Base-by-base conservation (phyloP, 495 filamentous ascomycete genomes). In the Tuber brumale region DNA sequence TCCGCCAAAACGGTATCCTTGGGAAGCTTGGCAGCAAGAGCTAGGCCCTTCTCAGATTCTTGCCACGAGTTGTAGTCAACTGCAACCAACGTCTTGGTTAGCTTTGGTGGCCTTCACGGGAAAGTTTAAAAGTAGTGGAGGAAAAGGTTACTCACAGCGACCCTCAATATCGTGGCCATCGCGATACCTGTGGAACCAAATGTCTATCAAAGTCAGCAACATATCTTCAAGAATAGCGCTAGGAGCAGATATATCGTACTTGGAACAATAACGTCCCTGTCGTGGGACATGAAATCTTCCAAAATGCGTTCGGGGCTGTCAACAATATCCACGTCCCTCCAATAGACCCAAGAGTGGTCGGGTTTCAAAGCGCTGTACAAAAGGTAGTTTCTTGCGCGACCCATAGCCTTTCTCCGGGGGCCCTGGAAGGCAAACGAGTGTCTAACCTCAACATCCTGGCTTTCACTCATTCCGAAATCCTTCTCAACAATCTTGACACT, bases 11-110 rank as follows among this genome's bases (percentile, higher is more conserved):
- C 87, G 46, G 90, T 85, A 80, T 97, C 91, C 82, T 93, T 92
- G 75, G 90, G 85, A n/a, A 97, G 88, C 45, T 86, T 89, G 19
- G 88, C 84, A 18, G 92, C 89, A 70, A 97, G 87, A 76, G 89
- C 91, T 27, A 91, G 89, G 73, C 87, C 94, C 83, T 94, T 91
- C 69, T 92, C 90, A 27, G 95, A 96, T 86, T 99, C 95, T 80
- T 97, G 90, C 95, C 95, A 99, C 0, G 95, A 99, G 85, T 99
- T 99, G 86, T 98, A 99, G 84, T 99, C 95, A 81, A 97, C 94
- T 97, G 79, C 37, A 45, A 31, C 37, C 27, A 35, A 35, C 31
- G 57, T 35, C 27, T 66, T 27, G 6, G 57, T 66, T 31, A 35
- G 57, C 57, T 66, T 35, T 35, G 27, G 57, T 35, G 14, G 14